These are phyloP conservation scores for Grosmannia huntii DNA, from an alignment of 2,329 filamentous ascomycete genomes.

Conservation along the genomic window DNA sequence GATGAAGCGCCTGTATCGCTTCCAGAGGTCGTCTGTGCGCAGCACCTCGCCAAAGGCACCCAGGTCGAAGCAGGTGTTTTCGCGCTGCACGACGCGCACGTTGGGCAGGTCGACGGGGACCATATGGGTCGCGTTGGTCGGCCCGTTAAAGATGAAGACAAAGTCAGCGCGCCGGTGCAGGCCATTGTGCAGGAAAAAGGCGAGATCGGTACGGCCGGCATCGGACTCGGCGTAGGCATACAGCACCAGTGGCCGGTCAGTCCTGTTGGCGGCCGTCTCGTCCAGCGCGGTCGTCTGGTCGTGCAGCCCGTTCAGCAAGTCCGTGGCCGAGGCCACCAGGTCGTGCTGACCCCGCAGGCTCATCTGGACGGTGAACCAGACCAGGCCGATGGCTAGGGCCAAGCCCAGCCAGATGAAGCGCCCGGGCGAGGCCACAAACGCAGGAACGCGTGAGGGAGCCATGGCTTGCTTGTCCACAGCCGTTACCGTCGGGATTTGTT, in stretches of 20 bases:
- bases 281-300: background rate
- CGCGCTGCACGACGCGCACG: slow-evolving; percentile 18
- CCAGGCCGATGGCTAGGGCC: background rate
- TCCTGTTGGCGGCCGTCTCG: background rate
- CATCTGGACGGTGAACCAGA: background rate
- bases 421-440: background rate
- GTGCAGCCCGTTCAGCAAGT: background rate
- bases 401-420: background rate
- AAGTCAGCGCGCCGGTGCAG: slow-evolving; percentile 25
- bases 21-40: slow-evolving; percentile 19
- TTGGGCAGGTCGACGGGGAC: slow-evolving; percentile 19
- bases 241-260: slow-evolving; percentile 16
- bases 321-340: background rate
- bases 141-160: slow-evolving; percentile 26
- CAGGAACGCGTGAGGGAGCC: background rate
- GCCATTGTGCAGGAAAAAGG: slow-evolving; percentile 23
- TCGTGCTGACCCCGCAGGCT: background rate
- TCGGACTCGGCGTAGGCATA: slow-evolving; percentile 24
- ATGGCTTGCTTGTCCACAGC: background rate
- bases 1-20: slow-evolving; percentile 23
- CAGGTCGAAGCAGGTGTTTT: slow-evolving; percentile 23
- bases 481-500: background rate
- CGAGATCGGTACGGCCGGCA: slow-evolving; percentile 19
- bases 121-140: slow-evolving; percentile 13
- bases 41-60: slow-evolving; percentile 23